These are phyloP conservation scores for Pichia kudriavzevii DNA, from an alignment of 1,139 yeast genomes.

Conservation along the genomic window DNA sequence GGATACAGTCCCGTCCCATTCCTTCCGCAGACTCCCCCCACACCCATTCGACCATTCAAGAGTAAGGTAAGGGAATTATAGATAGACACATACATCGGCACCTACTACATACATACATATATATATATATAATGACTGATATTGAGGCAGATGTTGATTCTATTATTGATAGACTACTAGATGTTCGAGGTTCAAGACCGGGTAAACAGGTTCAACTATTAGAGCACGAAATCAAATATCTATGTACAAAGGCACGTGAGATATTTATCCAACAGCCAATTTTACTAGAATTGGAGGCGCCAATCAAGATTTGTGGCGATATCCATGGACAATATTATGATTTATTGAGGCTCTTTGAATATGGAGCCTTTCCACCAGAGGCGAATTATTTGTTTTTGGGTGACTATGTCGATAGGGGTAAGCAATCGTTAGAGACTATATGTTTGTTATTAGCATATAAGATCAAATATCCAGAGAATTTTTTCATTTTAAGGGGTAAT, in stretches of 20 bases:
- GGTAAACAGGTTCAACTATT: constrained; percentile 93
- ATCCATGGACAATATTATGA: constrained; percentile 98
- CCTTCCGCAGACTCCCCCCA: no score
- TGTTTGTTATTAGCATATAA: constrained; percentile 89
- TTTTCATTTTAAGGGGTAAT: constrained; percentile 84
- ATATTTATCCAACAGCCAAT: constrained; percentile 97
- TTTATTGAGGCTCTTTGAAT: constrained; percentile 87
- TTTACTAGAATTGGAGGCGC: constrained; percentile 90
- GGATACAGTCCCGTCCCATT: no score
- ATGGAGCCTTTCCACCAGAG: constrained; percentile 99
- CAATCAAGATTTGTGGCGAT: constrained; percentile 85
- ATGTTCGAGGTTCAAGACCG: constrained; percentile 96
- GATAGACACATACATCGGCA: not conserved
- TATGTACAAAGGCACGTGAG: constrained; percentile 96
- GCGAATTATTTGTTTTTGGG: constrained; percentile 93
- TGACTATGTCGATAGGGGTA: constrained; percentile 97
- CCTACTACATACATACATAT: constrained; percentile 2
- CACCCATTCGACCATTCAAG: no score
- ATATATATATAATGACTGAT: constrained; percentile 28
- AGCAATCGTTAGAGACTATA: constrained; percentile 90
- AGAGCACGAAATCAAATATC: constrained; percentile 89
- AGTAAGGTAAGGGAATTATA: no score
- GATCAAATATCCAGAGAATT: constrained; percentile 95
- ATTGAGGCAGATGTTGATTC: constrained; percentile 94
- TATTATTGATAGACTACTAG: constrained; percentile 91